Evolutionary conservation across 2,329 filamentous ascomycete genomes (phyloP).

Genomic region (Diplocarpon mali): DNA sequence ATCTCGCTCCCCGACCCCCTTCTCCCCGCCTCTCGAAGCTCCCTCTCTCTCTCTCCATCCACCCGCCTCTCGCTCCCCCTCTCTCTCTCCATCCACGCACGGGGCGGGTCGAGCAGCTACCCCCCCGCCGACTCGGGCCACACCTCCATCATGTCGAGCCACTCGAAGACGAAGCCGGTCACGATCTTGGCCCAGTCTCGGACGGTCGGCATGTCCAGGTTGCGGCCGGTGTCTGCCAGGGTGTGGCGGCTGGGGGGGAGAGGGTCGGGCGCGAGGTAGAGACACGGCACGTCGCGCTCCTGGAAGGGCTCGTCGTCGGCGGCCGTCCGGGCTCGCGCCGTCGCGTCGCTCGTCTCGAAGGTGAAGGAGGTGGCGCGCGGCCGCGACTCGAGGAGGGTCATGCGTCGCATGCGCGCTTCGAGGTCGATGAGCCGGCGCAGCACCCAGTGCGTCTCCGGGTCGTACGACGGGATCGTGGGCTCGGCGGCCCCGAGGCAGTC

Average conservation of each 20-base stretch:
- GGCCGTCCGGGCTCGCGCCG: slow-evolving; percentile 38
- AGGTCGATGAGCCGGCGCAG: slow-evolving; percentile 63
- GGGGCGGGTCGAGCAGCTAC: too few species aligned
- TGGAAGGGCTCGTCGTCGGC: slow-evolving; percentile 91
- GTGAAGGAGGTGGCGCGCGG: slow-evolving; percentile 31
- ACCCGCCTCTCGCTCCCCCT: too few species aligned
- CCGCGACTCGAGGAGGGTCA: slow-evolving; percentile 51
- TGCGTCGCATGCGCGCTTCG: slow-evolving; percentile 58
- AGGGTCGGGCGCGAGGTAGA: slow-evolving; percentile 73
- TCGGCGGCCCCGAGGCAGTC: slow-evolving; percentile 64
- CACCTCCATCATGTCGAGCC: slow-evolving; percentile 51
- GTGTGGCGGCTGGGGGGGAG: slow-evolving; percentile 79
- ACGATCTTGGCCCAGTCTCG: slow-evolving; percentile 78
- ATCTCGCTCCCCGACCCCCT: too few species aligned
- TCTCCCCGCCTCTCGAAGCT: too few species aligned
- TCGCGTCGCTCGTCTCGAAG: slow-evolving; percentile 12
- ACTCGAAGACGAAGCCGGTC: slow-evolving; percentile 73
- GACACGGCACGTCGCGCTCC: slow-evolving; percentile 69
- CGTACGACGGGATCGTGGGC: slow-evolving; percentile 70
- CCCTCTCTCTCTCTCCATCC: too few species aligned
- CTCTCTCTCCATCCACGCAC: too few species aligned
- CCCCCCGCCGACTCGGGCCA: slow-evolving; percentile 8
- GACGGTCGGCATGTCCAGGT: slow-evolving; percentile 66
- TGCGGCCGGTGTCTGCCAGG: slow-evolving; percentile 65
- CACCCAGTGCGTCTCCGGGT: slow-evolving; percentile 79